A percentile compares a stretch with the other conserved stretches of the same genome.
phyloP scores from a whole-genome alignment of 225 moss, liverwort and hornwort species.

The Climacium dendroides region DNA sequence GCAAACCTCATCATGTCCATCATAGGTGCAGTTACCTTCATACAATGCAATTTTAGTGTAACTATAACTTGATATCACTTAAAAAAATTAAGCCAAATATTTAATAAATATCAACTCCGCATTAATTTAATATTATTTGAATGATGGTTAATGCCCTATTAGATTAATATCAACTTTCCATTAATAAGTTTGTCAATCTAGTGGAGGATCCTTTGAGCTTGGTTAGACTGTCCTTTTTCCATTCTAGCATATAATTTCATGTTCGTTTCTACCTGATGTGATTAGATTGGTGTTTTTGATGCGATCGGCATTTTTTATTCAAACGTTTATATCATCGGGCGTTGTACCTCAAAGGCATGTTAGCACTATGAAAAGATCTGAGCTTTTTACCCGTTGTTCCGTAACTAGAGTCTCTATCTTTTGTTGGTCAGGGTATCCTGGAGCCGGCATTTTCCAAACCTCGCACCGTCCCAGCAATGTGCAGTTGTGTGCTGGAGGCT shows the following conservation, averaged over 20 bases:
- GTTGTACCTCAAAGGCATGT: not conserved
- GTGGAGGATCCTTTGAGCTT: not conserved
- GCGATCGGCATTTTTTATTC: not conserved
- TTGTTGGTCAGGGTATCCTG: slow-evolving; percentile 56
- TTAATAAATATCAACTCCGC: not conserved
- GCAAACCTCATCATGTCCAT: not conserved
- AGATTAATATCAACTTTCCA: not conserved
- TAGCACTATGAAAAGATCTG: not conserved
- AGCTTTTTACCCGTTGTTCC: not conserved
- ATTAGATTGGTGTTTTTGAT: not conserved
- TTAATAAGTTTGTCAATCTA: not conserved
- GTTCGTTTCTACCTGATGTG: not conserved
- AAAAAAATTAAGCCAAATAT: not conserved
- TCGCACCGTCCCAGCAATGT: slow-evolving; percentile 30
- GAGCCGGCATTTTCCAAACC: slow-evolving; percentile 91
- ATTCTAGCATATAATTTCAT: not conserved
- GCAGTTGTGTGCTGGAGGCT: slow-evolving; percentile 48
- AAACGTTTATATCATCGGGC: not conserved
- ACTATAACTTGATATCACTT: not conserved
- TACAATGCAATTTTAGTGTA: not conserved
- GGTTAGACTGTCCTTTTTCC: not conserved
- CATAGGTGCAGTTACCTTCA: not conserved
- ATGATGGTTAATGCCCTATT: not conserved
- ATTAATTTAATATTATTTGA: not conserved
- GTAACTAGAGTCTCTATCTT: not conserved